phyloP scores from a whole-genome alignment of 2,329 filamentous ascomycete species.

The Penicillium hesseltinei region DNA sequence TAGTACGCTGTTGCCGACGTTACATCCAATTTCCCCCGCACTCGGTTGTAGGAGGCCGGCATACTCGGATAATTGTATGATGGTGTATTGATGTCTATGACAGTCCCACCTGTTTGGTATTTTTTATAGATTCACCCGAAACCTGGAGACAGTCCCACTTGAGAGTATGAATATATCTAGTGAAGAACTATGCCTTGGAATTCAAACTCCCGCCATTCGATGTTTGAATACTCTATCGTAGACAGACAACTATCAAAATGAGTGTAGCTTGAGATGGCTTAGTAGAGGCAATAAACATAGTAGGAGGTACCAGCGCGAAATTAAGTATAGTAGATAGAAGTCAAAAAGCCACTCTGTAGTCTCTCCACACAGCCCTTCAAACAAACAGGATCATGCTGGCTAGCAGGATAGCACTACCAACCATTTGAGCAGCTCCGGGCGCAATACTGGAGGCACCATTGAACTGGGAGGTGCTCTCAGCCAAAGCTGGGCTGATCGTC shows the following conservation, averaged over 20 bases:
- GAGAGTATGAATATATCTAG: not conserved
- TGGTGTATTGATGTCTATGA: not conserved
- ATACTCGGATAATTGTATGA: not conserved
- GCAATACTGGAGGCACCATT: not conserved
- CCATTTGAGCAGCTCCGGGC: not conserved
- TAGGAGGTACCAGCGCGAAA: not conserved
- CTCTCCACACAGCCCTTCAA: not conserved
- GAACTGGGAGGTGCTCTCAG: not conserved
- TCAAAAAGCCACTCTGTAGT: not conserved
- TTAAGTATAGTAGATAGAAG: not conserved
- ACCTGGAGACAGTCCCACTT: not conserved
- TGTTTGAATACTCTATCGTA: not conserved
- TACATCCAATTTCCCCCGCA: not conserved
- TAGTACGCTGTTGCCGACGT: not conserved
- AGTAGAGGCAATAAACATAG: not conserved
- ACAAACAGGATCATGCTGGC: not conserved
- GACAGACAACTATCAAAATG: slow-evolving; percentile 1
- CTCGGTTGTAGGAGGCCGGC: not conserved
- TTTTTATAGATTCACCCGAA: not conserved
- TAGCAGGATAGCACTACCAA: not conserved
- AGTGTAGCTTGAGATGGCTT: not conserved
- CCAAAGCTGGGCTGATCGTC: not conserved
- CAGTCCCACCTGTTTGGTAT: not conserved
- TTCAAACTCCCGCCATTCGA: not conserved
- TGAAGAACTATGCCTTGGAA: not conserved